Evolutionary conservation across 495 filamentous ascomycete species (phyloP).

Genomic region (Penicillium ucsense): DNA sequence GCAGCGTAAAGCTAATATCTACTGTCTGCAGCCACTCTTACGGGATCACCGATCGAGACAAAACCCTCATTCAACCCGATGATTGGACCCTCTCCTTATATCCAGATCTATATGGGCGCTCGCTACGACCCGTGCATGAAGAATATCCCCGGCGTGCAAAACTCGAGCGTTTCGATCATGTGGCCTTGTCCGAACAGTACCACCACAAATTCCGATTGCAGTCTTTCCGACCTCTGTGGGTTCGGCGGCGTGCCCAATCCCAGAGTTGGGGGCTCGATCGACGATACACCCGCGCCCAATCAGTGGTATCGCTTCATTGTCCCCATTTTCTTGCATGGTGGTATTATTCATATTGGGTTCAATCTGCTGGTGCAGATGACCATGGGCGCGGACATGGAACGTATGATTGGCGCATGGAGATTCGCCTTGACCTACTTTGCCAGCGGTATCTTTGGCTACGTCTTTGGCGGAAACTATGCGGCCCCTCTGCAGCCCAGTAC

Average conservation of each 20-base stretch:
- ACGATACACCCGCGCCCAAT: slow-evolving; percentile 52
- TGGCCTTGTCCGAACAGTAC: slow-evolving; percentile 77
- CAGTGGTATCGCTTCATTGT: slow-evolving; percentile 96
- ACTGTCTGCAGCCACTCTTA: slow-evolving; percentile 25
- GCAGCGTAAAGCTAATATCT: background rate
- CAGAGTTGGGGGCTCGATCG: slow-evolving; percentile 22
- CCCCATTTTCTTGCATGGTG: slow-evolving; percentile 92
- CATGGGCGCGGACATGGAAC: slow-evolving; percentile 84
- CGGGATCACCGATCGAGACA: slow-evolving; percentile 66
- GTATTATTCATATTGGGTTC: slow-evolving; percentile 88
- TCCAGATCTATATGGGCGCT: slow-evolving; percentile 95
- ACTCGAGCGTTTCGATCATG: slow-evolving; percentile 35
- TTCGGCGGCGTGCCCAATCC: slow-evolving; percentile 66
- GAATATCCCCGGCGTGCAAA: slow-evolving; percentile 56
- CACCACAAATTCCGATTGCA: slow-evolving; percentile 47
- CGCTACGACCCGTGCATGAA: slow-evolving; percentile 94
- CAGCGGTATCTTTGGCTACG: slow-evolving; percentile 91
- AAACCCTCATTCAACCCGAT: slow-evolving; percentile 87
- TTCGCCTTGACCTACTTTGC: slow-evolving; percentile 83
- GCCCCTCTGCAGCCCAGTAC: slow-evolving; percentile 68
- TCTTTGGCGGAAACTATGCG: slow-evolving; percentile 89
- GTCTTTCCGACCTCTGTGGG: slow-evolving; percentile 70
- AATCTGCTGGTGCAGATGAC: slow-evolving; percentile 86
- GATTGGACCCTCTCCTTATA: slow-evolving; percentile 84
- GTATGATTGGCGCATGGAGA: slow-evolving; percentile 71